Conservation (phyloP, 2,329 filamentous ascomycete species). For the Leptographium flavum region DNA sequence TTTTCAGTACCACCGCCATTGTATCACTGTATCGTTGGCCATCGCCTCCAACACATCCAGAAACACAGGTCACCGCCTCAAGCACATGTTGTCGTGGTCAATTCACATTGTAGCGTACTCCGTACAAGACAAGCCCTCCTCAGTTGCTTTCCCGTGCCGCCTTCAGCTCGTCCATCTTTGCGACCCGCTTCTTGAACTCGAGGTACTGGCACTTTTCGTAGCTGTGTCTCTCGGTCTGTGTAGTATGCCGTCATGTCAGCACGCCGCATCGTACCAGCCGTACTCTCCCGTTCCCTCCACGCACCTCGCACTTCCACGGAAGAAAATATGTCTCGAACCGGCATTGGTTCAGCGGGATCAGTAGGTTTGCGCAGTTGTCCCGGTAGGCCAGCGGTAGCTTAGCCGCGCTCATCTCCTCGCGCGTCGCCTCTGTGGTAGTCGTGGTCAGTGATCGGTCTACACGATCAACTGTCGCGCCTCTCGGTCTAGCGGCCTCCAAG, state of each 20-base stretch:
- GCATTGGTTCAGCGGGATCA: slow-evolving; percentile 93
- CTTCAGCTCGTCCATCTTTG: slow-evolving; percentile 95
- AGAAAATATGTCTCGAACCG: slow-evolving; percentile 84
- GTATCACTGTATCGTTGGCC: too few species aligned
- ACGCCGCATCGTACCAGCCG: too few species aligned
- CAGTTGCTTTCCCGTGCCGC: slow-evolving; percentile 48
- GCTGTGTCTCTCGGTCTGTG: slow-evolving; percentile 85
- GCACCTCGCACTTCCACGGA: slow-evolving; percentile 94
- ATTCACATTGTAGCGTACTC: too few species aligned
- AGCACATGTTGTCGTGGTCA: too few species aligned
- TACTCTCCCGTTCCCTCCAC: too few species aligned
- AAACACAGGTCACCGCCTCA: too few species aligned
- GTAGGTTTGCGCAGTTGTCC: slow-evolving; percentile 86
- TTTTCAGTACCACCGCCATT: too few species aligned
- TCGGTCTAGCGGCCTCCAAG: too few species aligned
- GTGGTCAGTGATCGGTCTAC: too few species aligned
- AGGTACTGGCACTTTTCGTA: slow-evolving; percentile 99
- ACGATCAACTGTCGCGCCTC: too few species aligned
- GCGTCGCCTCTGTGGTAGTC: slow-evolving; percentile 63
- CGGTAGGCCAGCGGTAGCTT: slow-evolving; percentile 80
- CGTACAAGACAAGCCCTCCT: background rate
- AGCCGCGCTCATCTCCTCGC: slow-evolving; percentile 88
- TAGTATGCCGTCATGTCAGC: background rate
- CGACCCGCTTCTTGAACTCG: slow-evolving; percentile 96
- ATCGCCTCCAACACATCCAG: too few species aligned